These are phyloP conservation scores for Populus hybrid DNA, from an alignment of 441 rosid genomes.

Conservation along the genomic window DNA sequence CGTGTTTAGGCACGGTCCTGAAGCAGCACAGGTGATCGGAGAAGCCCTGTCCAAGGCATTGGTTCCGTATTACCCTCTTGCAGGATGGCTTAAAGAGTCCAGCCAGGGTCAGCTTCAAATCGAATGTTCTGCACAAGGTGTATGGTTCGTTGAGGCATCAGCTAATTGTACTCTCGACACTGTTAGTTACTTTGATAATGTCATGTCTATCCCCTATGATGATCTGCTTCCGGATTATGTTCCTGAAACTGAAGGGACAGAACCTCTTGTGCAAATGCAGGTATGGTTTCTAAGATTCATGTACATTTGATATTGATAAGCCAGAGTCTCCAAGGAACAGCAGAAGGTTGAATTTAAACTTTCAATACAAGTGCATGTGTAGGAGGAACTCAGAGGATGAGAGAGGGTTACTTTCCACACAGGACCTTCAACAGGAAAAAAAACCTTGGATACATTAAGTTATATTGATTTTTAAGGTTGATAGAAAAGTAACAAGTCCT, in stretches of 20 bases:
- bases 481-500: too few relatives aligned
- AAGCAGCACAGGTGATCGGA: conserved; percentile 38
- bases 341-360: not conserved
- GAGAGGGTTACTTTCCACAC: too few relatives aligned
- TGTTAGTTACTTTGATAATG: conserved; percentile 38
- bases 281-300: conserved; percentile 11
- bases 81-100: conserved; percentile 43
- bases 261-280: conserved; percentile 70
- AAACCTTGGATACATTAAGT: too few relatives aligned
- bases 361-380: not conserved
- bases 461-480: too few relatives aligned
- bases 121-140: conserved; percentile 46
- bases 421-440: too few relatives aligned
- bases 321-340: too few relatives aligned
- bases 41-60: conserved; percentile 50
- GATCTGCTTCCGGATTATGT: conserved; percentile 45
- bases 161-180: conserved; percentile 31
- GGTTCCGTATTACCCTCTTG: conserved; percentile 62
- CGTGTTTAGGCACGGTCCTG: conserved; percentile 40
- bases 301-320: not conserved
- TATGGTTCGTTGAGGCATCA: conserved; percentile 49
- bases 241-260: conserved; percentile 27
- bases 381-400: too few relatives aligned
- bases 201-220: conserved; percentile 29
- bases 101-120: conserved; percentile 31